Percentiles rank a stretch among this genome's conserved stretches.
phyloP scores from a whole-genome alignment of 148 eudicot genomes.

The Chenopodium quinoa region DNA sequence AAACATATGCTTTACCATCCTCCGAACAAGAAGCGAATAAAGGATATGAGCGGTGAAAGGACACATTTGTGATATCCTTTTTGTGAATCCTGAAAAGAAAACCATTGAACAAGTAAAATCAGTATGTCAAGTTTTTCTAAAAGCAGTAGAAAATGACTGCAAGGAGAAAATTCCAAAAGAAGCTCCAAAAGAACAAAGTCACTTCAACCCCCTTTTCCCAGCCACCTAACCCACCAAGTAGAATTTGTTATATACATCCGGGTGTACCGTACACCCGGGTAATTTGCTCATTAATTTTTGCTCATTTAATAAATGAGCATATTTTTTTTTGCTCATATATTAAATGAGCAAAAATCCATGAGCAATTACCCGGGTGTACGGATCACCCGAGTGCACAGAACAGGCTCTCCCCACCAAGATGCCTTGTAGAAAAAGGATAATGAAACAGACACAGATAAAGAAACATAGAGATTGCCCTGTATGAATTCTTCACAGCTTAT shows the following conservation, averaged over 20 bases:
- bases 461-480: neutral
- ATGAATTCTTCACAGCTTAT: neutral
- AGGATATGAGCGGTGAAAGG: slow-evolving; percentile 85
- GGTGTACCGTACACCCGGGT: too few relatives aligned
- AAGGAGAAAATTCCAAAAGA: neutral
- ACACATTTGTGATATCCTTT: slow-evolving; percentile 78
- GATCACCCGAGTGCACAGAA: too few relatives aligned
- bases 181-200: neutral
- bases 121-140: neutral
- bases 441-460: neutral
- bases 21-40: slow-evolving; percentile 89
- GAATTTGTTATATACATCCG: too few relatives aligned
- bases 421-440: neutral
- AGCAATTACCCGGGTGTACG: too few relatives aligned
- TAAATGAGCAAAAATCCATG: too few relatives aligned
- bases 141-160: neutral
- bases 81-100: slow-evolving; percentile 55
- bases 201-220: neutral
- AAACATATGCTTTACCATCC: slow-evolving; percentile 81
- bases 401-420: neutral
- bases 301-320: too few relatives aligned
- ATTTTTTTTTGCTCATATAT: too few relatives aligned
- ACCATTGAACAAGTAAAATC: neutral
- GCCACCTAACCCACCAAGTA: neutral
- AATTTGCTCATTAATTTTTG: too few relatives aligned